Evolutionary conservation across 2,329 filamentous ascomycete species (phyloP).

Genomic region (Akanthomyces lecanii): DNA sequence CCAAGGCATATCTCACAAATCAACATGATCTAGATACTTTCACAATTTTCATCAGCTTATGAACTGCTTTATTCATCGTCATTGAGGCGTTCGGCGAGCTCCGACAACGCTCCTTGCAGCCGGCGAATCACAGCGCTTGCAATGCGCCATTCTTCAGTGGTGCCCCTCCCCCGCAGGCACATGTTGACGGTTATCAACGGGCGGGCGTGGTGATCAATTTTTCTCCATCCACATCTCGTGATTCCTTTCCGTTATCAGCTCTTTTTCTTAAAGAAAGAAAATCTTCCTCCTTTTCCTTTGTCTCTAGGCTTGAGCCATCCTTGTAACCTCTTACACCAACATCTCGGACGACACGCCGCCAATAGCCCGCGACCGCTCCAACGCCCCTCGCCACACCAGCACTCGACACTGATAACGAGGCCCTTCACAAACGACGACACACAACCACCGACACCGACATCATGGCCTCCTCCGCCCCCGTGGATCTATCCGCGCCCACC

Average conservation of each 20-base stretch:
- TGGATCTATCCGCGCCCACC: constrained; percentile 22
- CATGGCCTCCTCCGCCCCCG: background rate
- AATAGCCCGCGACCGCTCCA: background rate
- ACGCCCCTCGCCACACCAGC: background rate
- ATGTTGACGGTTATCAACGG: constrained; percentile 9
- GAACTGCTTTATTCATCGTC: background rate
- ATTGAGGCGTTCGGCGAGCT: background rate
- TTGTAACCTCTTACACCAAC: background rate
- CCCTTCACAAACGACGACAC: background rate
- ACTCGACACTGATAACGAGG: background rate
- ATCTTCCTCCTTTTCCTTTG: background rate
- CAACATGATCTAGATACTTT: no score
- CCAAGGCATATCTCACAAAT: no score
- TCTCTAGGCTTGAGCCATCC: background rate
- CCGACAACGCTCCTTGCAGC: background rate
- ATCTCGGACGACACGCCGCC: background rate
- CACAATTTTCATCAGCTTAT: no score
- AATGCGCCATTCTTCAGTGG: background rate
- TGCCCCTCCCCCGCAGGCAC: constrained; percentile 14
- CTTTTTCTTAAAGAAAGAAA: background rate
- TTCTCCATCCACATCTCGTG: background rate
- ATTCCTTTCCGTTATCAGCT: background rate
- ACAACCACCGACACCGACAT: background rate
- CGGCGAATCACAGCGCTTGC: background rate
- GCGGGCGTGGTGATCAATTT: background rate